phyloP scores from a whole-genome alignment of 352 stramenopile genomes.

The Pythium brassicae region DNA sequence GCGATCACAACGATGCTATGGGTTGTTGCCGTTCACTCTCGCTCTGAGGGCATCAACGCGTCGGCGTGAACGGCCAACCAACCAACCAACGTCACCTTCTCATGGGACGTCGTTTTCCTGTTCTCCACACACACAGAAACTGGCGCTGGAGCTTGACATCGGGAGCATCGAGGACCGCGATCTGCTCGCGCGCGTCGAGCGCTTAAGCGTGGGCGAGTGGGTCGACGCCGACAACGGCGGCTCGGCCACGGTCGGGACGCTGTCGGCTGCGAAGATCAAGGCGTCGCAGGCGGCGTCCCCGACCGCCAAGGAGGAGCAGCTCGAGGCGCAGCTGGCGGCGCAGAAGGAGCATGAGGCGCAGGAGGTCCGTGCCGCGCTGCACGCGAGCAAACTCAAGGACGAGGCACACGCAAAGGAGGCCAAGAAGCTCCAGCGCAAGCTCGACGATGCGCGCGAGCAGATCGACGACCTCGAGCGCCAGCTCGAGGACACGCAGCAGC shows the following conservation, averaged over 20 bases:
- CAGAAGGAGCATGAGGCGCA: slow-evolving; percentile 35
- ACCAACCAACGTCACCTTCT: too few species aligned
- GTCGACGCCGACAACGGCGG: slow-evolving; percentile 30
- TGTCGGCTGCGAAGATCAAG: slow-evolving; percentile 7
- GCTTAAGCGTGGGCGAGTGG: slow-evolving; percentile 73
- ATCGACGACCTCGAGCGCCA: slow-evolving; percentile 53
- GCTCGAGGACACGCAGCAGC: slow-evolving; percentile 55
- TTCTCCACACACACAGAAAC: slow-evolving; percentile 21
- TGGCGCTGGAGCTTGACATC: slow-evolving; percentile 68
- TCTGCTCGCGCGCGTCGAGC: slow-evolving; percentile 71
- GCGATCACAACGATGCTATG: too few species aligned
- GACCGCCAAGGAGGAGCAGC: slow-evolving; percentile 23
- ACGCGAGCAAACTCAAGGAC: slow-evolving; percentile 40
- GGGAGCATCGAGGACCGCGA: slow-evolving; percentile 70
- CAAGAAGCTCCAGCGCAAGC: slow-evolving; percentile 51
- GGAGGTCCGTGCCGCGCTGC: slow-evolving; percentile 50
- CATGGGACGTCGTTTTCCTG: too few species aligned
- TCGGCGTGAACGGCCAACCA: too few species aligned
- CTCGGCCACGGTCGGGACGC: slow-evolving; percentile 15
- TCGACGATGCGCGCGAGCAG: slow-evolving; percentile 43
- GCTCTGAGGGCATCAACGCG: too few species aligned
- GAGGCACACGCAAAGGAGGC: slow-evolving; percentile 50
- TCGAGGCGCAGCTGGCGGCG: slow-evolving; percentile 32
- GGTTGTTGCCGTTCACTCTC: too few species aligned
- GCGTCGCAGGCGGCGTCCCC: background rate